phyloP scores from a whole-genome alignment of 345 rosid species.

The Eucalyptus tenuipes region DNA sequence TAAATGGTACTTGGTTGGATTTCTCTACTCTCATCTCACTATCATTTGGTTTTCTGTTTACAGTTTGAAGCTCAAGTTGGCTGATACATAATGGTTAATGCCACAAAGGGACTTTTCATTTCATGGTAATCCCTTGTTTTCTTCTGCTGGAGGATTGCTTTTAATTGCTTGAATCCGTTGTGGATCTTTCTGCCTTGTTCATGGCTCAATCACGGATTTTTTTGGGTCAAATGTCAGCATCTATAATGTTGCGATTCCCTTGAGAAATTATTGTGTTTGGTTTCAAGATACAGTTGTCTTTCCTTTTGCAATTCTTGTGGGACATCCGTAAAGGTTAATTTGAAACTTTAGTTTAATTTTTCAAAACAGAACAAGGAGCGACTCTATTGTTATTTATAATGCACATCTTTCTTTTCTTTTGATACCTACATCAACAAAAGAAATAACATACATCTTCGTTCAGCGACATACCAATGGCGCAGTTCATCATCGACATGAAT shows the following conservation, averaged over 20 bases:
- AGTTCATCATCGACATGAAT: slow-evolving; percentile 70
- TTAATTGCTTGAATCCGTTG: background rate
- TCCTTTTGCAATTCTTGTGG: background rate
- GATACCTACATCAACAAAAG: background rate
- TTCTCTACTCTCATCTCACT: background rate
- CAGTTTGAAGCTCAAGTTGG: background rate
- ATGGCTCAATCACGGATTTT: background rate
- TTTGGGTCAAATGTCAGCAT: background rate
- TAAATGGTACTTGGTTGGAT: background rate
- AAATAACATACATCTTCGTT: background rate
- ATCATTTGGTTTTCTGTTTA: background rate
- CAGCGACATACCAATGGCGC: slow-evolving; percentile 83
- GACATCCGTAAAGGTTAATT: background rate
- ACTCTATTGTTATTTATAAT: background rate
- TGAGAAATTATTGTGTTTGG: background rate
- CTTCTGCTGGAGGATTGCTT: background rate
- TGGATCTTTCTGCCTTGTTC: background rate
- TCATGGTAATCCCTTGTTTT: slow-evolving; percentile 36
- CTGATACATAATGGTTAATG: slow-evolving; percentile 52
- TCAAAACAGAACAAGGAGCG: background rate
- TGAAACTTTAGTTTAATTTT: background rate
- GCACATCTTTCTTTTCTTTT: background rate
- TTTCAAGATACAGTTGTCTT: background rate
- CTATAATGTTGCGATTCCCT: background rate
- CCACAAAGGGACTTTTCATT: slow-evolving; percentile 72